phyloP scores from a whole-genome alignment of 2,329 filamentous ascomycete genomes.

The Claviceps sorghi region DNA sequence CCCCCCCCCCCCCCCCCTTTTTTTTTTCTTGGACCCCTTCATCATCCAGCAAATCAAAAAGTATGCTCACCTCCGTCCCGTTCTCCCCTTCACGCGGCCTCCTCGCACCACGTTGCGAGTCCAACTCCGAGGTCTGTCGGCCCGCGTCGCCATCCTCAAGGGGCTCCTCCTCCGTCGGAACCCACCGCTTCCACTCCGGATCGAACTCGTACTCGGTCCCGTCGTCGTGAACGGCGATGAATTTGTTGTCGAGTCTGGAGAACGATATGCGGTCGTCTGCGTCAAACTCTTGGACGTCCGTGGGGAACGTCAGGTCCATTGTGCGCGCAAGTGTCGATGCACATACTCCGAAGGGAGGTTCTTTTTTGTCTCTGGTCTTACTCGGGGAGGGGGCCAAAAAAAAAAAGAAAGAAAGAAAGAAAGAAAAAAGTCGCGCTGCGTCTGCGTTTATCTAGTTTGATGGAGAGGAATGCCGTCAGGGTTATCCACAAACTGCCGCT shows the following conservation, averaged over 20 bases:
- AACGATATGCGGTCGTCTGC: constrained; percentile 72
- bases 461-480: too few relatives aligned
- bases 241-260: constrained; percentile 69
- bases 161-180: constrained; percentile 41
- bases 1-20: too few relatives aligned
- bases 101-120: constrained; percentile 10
- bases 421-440: neutral
- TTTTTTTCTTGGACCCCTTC: too few relatives aligned
- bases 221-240: constrained; percentile 70
- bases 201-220: constrained; percentile 79
- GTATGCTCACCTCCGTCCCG: constrained; percentile 28
- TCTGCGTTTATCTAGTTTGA: neutral
- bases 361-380: neutral
- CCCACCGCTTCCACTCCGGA: constrained; percentile 55
- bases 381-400: neutral
- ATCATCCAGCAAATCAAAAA: too few relatives aligned
- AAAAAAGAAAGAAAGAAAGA: neutral
- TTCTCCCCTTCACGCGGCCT: constrained; percentile 27
- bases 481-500: neutral
- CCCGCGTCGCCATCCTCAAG: constrained; percentile 23
- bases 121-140: neutral
- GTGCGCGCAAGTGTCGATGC: neutral
- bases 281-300: constrained; percentile 54
- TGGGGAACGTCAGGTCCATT: constrained; percentile 34
- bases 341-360: neutral